Base-by-base conservation (phyloP, 2,329 filamentous ascomycete genomes). In the Neonectria hederae region DNA sequence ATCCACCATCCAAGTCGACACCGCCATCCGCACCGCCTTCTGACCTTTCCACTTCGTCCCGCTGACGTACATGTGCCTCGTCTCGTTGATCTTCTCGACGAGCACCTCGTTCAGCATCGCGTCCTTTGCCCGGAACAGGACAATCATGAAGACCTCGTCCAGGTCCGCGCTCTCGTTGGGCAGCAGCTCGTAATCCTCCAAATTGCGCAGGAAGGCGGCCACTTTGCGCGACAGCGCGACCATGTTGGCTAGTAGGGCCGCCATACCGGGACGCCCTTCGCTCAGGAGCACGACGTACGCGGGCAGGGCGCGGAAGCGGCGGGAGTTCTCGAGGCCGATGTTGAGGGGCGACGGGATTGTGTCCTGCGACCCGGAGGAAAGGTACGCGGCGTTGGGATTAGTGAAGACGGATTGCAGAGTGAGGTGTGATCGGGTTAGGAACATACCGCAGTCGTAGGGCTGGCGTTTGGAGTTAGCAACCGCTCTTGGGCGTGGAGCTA, bases 371-470 rank as follows among this genome's bases (percentile, higher is more conserved):
- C 78, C 77, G 9, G 80, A 74, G 5, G 83, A 79, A 49, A 97
- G 87, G 75, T 97, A 97, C 1, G 90, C 92, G 2, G 95, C 94
- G 75, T 94, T 94, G 32, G 92, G 88, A 78, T 97, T 97, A 64
- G 87, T 84, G 78, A 95, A 97, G 10, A 94, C 89, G 30, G 84
- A 76, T 59, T 80, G 82, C 1, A 90, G 85, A 13, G 87, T 81
- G 3, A 79, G 72, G 8, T 86, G 80, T 66, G 91, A 87, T 19
- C 89, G 87, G 55, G 90, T 93, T 71, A 97, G 87, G 83, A 97
- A 97, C 78, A 97, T 91, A 46, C 94, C 95, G 72, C 91, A 94
- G 77, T 97, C 95, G 73, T 97, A 97, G 0, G 95, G 94, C 85
- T 89, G 57, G 26, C 21, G 55, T 35, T 24, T 26, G 54, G 54